These are phyloP conservation scores for Achlya hypogyna DNA, from an alignment of 352 stramenopile species.

Conservation along the genomic window DNA sequence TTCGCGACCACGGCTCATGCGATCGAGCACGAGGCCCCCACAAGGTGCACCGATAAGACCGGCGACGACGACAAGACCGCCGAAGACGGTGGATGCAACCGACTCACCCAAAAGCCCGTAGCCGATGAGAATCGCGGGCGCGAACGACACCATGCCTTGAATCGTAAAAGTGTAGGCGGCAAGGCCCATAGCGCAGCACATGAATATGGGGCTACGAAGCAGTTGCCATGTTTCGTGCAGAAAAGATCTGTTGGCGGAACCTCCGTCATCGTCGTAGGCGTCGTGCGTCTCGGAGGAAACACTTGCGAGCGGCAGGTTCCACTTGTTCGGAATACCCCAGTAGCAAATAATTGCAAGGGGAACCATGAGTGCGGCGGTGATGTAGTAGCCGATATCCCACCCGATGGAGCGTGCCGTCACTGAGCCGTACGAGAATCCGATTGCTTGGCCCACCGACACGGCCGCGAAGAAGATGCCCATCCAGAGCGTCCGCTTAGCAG, in stretches of 20 bases:
- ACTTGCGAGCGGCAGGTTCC: conserved; percentile 1
- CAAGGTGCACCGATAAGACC: conserved; percentile 27
- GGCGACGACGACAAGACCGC: conserved; percentile 5
- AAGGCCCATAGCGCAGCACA: conserved; percentile 33
- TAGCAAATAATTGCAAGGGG: background rate
- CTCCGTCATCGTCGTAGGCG: background rate
- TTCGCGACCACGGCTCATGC: background rate
- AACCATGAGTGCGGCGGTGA: conserved; percentile 24
- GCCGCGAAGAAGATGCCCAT: conserved; percentile 61
- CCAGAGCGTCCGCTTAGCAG: conserved; percentile 34
- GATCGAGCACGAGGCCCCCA: conserved; percentile 28
- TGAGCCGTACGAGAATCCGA: conserved; percentile 43
- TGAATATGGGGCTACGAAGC: conserved; percentile 22
- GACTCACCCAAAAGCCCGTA: background rate
- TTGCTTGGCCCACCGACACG: conserved; percentile 40
- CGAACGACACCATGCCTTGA: conserved; percentile 24
- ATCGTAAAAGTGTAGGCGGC: conserved; percentile 30
- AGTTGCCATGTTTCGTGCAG: too few species aligned
- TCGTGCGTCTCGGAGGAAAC: background rate
- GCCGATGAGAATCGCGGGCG: conserved; percentile 11
- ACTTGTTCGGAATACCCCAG: background rate
- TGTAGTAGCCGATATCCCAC: conserved; percentile 41
- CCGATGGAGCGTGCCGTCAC: conserved; percentile 21
- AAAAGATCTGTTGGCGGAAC: too few species aligned
- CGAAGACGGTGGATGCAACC: conserved; percentile 3